Base-by-base conservation (phyloP, 1,284 basidiomycete genomes). In the Malassezia arunalokei region DNA sequence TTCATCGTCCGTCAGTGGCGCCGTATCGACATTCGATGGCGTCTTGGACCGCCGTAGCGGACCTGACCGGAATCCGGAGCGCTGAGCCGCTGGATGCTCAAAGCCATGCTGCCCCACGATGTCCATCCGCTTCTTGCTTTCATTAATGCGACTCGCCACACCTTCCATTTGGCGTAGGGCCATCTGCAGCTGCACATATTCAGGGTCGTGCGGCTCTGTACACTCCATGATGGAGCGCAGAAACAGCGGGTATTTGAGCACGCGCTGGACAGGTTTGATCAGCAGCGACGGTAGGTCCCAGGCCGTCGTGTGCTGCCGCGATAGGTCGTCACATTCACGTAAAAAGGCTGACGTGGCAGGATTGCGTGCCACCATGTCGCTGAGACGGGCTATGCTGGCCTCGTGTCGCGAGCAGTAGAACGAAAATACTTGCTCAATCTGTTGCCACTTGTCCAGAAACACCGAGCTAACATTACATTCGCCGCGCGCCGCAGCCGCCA, bases 211-310 rank as follows among this genome's bases (percentile, higher is more conserved):
- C 27, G 83, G 80, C 1, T 83, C 82, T 0, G 90, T 94, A 65
- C 56, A 55, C 8, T 61, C 60, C 15, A 74, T 79, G 52, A 95
- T 83, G 45, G 87, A 82, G 15, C 76, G 76, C 35, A 95, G 81
- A 15, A 95, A 80, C 9, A 94, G 79, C 0, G 90, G 84, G 70
- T 95, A 95, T 73, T 92, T 94, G 62, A 71, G 67, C 35, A 73
- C 71, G 5, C 75, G 69, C 58, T 76, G 75, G 1, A 76, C 75
- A 3, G 75, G 75, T 56, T 76, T 76, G 74, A 89, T 94, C 55
- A 94, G 82, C 56, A 94, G 80, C 1, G 88, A 92, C 6, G 85
- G 80, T 40, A 95, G 80, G 73, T 95, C 90, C 91, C 90, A 95
- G 1, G 89, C 87, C 65, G 89, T 85, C 0, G 53, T 49, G 39